phyloP scores from a whole-genome alignment of 202 grass and related monocot species.

The Saccharum hybrid region DNA sequence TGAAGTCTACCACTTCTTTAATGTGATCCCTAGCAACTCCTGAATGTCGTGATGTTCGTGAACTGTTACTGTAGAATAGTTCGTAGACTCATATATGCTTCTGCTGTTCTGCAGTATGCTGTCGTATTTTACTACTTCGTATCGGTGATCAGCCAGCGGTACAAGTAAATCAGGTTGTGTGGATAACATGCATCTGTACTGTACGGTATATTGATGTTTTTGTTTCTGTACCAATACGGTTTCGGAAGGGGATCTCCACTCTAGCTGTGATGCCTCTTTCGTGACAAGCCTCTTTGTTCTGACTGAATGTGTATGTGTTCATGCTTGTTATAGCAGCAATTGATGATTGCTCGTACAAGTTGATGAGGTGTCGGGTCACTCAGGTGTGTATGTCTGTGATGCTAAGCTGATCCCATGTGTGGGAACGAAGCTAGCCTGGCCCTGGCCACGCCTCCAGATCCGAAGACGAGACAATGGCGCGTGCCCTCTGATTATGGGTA shows the following conservation, averaged over 20 bases:
- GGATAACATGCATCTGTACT: not conserved
- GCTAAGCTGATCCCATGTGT: not conserved
- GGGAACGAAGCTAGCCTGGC: not conserved
- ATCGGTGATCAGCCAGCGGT: too few species aligned
- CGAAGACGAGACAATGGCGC: not conserved
- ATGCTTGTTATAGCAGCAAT: conserved; percentile 1
- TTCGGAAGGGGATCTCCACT: not conserved
- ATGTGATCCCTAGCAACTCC: conserved; percentile 87
- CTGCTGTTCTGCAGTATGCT: not conserved
- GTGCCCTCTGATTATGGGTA: not conserved
- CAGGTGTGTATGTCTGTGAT: not conserved
- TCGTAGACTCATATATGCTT: not conserved
- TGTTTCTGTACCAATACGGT: not conserved
- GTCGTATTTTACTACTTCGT: too few species aligned
- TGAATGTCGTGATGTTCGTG: conserved; percentile 3
- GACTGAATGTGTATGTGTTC: not conserved
- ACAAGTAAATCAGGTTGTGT: not conserved
- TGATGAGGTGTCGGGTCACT: not conserved
- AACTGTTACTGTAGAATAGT: conserved; percentile 10
- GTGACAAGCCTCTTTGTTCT: not conserved
- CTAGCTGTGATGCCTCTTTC: not conserved
- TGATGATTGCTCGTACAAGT: not conserved
- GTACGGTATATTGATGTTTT: not conserved
- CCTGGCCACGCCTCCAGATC: not conserved
- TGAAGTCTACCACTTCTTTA: conserved; percentile 95